phyloP scores from a whole-genome alignment of 2,329 filamentous ascomycete species.

The Didymellaceae sp. region DNA sequence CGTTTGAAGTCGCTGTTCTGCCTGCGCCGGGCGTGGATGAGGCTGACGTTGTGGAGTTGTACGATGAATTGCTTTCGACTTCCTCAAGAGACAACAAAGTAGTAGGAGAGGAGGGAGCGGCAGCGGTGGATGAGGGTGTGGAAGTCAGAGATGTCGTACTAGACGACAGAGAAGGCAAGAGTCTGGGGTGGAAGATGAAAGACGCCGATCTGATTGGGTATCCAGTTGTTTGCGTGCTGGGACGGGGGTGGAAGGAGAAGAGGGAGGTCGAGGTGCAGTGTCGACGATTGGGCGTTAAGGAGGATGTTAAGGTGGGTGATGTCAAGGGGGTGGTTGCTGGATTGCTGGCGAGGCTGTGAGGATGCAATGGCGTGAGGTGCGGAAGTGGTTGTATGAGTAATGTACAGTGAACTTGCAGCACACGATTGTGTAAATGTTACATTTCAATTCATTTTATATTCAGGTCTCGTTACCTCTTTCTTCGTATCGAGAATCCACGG shows the following conservation, averaged over 20 bases:
- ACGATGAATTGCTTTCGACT: constrained; percentile 62
- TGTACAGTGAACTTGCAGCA: background rate
- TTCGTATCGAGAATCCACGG: constrained; percentile 26
- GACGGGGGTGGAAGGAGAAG: constrained; percentile 51
- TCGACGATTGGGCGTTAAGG: constrained; percentile 67
- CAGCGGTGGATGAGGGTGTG: constrained; percentile 6
- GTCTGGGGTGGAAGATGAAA: constrained; percentile 82
- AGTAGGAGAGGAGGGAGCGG: no score
- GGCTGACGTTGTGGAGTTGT: constrained; percentile 63
- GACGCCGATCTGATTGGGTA: constrained; percentile 92
- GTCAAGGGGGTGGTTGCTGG: constrained; percentile 53
- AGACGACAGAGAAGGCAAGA: constrained; percentile 57
- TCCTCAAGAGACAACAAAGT: no score
- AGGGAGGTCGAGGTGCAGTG: constrained; percentile 77
- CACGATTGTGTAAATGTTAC: constrained; percentile 17
- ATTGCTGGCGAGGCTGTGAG: constrained; percentile 32
- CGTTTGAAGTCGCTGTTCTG: constrained; percentile 78
- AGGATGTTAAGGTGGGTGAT: constrained; percentile 61
- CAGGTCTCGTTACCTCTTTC: constrained; percentile 14
- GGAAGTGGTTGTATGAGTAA: no score
- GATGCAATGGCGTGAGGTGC: no score
- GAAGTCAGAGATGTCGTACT: constrained; percentile 35
- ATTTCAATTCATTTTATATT: constrained; percentile 31
- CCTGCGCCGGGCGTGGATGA: constrained; percentile 54
- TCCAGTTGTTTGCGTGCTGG: constrained; percentile 80